Base-by-base conservation (phyloP, 2,329 filamentous ascomycete species). In the Pyrenochaeta sp. region DNA sequence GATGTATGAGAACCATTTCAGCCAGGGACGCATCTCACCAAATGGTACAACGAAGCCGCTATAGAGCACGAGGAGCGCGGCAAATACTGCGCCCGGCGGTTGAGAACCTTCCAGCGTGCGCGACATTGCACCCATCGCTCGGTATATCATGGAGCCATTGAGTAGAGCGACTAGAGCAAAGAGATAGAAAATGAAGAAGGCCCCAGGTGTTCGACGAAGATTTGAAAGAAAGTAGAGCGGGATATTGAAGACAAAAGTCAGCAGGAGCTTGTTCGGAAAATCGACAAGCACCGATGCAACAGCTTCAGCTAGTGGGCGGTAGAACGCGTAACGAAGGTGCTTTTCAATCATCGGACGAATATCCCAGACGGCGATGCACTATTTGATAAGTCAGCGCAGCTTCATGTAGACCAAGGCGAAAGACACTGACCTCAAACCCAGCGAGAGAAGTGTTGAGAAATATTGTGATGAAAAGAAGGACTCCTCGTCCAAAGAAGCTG, bases 321-420 rank as follows among this genome's bases (percentile, higher is more conserved):
- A 96, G 24, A 96, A 84, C 12, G 92, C 92, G 72, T 96, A 97
- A 49, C 89, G 86, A 49, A 83, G 78, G 65, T 97, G 93, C 75
- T 96, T 96, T 72, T 96, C 92, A 55, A 96, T 91, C 67, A 96
- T 95, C 1, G 91, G 90, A 27, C 93, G 89, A 84, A 96, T 91
- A 1, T 90, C 85, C 71, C 93, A 96, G 2, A 96, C 83, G 0
- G 90, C 92, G 28, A 93, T 40, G n/a, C 78, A 44, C 27, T 74
- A 96, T 93, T 83, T 61, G n/a, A 24, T 5, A 15, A 7, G 15
- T 54, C 50, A 54, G 47, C 27, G 10, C 13, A 46, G 13, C n/a
- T 19, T 2, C 7, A 28, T 13, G 7, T 9, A n/a, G 13, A n/a
- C 39, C 7, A 42, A 30, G 24, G 10, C 40, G 67, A 62, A 32